These are phyloP conservation scores for Mallotus repandus DNA, from an alignment of 441 rosid species.

Conservation along the genomic window DNA sequence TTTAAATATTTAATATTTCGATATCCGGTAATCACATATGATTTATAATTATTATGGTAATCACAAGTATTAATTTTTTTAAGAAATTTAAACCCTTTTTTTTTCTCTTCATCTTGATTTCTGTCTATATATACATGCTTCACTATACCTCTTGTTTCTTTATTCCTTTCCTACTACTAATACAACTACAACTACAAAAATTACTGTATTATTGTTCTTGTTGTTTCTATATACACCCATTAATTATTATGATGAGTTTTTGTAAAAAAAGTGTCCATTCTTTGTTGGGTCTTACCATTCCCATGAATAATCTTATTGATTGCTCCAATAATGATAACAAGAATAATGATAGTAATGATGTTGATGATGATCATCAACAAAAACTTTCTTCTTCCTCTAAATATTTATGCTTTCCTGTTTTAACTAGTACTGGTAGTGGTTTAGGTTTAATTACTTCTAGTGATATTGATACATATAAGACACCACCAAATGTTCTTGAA, in stretches of 20 bases:
- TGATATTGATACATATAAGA: constrained; percentile 14
- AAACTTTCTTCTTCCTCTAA: neutral
- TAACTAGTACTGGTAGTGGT: constrained; percentile 11
- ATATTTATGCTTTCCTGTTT: constrained; percentile 7
- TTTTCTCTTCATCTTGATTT: neutral
- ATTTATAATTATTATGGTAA: no score
- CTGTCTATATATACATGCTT: neutral
- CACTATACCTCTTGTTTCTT: neutral
- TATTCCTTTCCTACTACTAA: neutral
- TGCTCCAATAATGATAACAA: neutral
- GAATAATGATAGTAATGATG: no score
- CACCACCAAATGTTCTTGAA: constrained; percentile 36
- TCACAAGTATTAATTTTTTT: no score
- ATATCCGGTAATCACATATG: no score
- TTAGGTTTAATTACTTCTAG: constrained; percentile 38
- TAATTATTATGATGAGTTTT: constrained; percentile 42
- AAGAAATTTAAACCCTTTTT: neutral
- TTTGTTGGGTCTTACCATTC: constrained; percentile 22
- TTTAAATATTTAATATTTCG: no score
- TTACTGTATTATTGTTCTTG: no score
- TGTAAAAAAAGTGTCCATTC: constrained; percentile 56
- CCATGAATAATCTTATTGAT: neutral
- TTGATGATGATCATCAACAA: no score
- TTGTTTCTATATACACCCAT: no score
- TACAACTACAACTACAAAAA: no score